These are phyloP conservation scores for Cytauxzoon felis DNA, from an alignment of 169 alveolate genomes.

Conservation along the genomic window DNA sequence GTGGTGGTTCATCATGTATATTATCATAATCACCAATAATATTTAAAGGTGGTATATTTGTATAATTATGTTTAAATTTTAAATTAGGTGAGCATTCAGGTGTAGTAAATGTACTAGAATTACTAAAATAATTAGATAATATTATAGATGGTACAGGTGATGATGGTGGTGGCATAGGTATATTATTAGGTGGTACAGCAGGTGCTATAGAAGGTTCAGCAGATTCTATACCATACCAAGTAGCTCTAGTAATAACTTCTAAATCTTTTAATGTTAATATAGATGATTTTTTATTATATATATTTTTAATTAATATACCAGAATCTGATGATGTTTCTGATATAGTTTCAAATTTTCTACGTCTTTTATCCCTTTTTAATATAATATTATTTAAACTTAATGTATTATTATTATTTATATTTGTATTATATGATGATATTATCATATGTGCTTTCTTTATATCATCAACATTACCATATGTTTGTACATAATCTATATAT, in stretches of 20 bases:
- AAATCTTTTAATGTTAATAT: slow-evolving; percentile 25
- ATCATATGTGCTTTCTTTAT: slow-evolving; percentile 56
- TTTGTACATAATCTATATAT: slow-evolving; percentile 57
- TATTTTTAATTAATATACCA: slow-evolving; percentile 32
- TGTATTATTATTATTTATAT: slow-evolving; percentile 9
- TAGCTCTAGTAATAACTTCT: slow-evolving; percentile 58
- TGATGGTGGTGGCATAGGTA: slow-evolving; percentile 60
- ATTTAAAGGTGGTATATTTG: background rate
- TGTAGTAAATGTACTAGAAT: slow-evolving; percentile 10
- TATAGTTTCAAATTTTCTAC: slow-evolving; percentile 47
- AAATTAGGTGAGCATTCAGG: slow-evolving; percentile 56
- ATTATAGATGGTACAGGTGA: slow-evolving; percentile 37
- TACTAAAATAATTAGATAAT: slow-evolving; percentile 10
- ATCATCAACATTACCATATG: slow-evolving; percentile 57
- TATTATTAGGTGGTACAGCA: slow-evolving; percentile 54
- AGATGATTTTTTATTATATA: slow-evolving; percentile 7
- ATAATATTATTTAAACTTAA: slow-evolving; percentile 46
- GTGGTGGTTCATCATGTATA: no score
- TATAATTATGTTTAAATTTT: background rate
- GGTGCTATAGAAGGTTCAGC: slow-evolving; percentile 67
- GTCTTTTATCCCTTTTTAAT: slow-evolving; percentile 45
- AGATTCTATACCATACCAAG: slow-evolving; percentile 61
- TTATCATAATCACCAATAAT: no score
- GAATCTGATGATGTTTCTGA: slow-evolving; percentile 62
- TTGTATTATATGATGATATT: slow-evolving; percentile 24